phyloP scores from a whole-genome alignment of 805 yeast genomes.

The Candida pini region DNA sequence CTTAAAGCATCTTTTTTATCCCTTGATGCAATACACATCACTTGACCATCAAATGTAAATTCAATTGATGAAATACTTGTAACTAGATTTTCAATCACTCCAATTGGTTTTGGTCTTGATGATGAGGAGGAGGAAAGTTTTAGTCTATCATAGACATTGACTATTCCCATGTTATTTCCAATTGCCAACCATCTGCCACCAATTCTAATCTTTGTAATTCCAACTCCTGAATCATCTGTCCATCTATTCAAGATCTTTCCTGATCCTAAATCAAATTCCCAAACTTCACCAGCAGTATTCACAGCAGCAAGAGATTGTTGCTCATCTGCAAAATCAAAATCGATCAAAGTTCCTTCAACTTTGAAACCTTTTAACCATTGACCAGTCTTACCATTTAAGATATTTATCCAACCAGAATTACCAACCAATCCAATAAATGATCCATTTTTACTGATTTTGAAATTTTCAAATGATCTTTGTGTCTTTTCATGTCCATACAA shows the following conservation, averaged over 20 bases:
- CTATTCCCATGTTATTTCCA: slow-evolving; percentile 86
- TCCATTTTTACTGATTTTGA: slow-evolving; percentile 72
- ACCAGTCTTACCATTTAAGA: slow-evolving; percentile 72
- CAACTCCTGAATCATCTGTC: slow-evolving; percentile 83
- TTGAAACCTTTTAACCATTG: slow-evolving; percentile 85
- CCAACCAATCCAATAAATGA: slow-evolving; percentile 71
- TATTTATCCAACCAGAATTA: slow-evolving; percentile 85
- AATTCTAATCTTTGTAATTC: slow-evolving; percentile 68
- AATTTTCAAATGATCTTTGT: slow-evolving; percentile 84
- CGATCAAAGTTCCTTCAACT: slow-evolving; percentile 80
- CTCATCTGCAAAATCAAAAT: slow-evolving; percentile 59
- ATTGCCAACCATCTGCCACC: slow-evolving; percentile 88
- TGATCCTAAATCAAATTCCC: slow-evolving; percentile 67
- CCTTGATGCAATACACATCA: slow-evolving; percentile 79
- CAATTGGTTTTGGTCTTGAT: slow-evolving; percentile 45
- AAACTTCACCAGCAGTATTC: slow-evolving; percentile 79
- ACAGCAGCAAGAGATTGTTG: slow-evolving; percentile 44
- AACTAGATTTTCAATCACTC: slow-evolving; percentile 69
- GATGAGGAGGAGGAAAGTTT: slow-evolving; percentile 3
- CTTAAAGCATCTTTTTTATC: slow-evolving; percentile 82
- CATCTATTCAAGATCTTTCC: slow-evolving; percentile 58
- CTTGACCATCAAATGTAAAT: slow-evolving; percentile 85
- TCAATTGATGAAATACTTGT: slow-evolving; percentile 69
- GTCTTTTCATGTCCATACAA: slow-evolving; percentile 86
- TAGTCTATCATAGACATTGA: slow-evolving; percentile 70